Conservation (phyloP, 306 rosid species). For the Pterocarpus santalinus region DNA sequence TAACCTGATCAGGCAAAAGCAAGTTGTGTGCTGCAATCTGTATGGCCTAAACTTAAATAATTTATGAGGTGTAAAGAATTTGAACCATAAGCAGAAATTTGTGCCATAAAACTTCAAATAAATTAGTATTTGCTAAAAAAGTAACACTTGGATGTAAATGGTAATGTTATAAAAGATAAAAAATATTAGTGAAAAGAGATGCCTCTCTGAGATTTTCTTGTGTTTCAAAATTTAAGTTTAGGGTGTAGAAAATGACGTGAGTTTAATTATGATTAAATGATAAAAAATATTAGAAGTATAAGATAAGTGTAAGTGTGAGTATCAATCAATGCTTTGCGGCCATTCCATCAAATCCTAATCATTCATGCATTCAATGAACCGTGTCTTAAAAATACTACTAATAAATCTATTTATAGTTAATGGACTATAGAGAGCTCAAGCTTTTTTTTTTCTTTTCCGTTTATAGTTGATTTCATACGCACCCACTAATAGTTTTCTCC, state of each 20-base stretch:
- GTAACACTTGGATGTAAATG: too few species aligned
- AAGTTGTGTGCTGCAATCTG: neutral
- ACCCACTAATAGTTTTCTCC: slow-evolving; percentile 27
- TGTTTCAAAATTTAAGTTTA: neutral
- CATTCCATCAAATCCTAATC: slow-evolving; percentile 39
- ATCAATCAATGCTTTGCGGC: slow-evolving; percentile 28
- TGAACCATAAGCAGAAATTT: neutral
- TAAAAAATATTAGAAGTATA: too few species aligned
- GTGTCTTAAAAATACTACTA: neutral
- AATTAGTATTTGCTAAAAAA: slow-evolving; percentile 1
- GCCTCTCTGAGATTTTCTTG: neutral
- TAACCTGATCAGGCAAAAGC: slow-evolving; percentile 9
- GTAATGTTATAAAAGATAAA: too few species aligned
- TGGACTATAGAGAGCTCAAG: slow-evolving; percentile 18
- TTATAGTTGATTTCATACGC: slow-evolving; percentile 48
- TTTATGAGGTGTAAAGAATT: neutral
- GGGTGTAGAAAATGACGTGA: neutral
- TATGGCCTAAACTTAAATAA: neutral
- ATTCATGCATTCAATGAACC: slow-evolving; percentile 40
- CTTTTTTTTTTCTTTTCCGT: slow-evolving; percentile 4
- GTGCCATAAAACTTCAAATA: neutral
- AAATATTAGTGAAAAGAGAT: too few species aligned
- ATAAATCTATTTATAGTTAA: slow-evolving; percentile 43
- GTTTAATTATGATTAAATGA: neutral
- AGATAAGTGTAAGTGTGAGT: neutral